phyloP scores from a whole-genome alignment of 2,329 filamentous ascomycete species.

The Xylariaceae sp. region DNA sequence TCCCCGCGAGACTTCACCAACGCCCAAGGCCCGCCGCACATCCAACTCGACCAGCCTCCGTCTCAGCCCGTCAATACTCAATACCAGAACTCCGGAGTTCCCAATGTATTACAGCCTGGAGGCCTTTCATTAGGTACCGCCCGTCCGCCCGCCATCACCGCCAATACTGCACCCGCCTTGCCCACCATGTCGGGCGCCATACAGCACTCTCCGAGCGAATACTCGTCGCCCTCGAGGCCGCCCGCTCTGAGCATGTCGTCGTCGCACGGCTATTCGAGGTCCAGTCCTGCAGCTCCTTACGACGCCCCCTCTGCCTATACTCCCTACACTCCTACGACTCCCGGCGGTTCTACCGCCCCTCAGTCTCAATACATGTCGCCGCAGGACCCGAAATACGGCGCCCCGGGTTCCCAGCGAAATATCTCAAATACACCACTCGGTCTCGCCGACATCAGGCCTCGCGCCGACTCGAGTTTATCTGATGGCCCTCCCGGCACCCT shows the following conservation, averaged over 20 bases:
- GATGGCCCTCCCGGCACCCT: conserved; percentile 67
- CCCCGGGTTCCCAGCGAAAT: conserved; percentile 61
- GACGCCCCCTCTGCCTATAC: conserved; percentile 57
- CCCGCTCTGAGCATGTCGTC: conserved; percentile 66
- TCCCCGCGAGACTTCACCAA: conserved; percentile 52
- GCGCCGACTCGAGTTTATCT: conserved; percentile 78
- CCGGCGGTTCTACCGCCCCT: conserved; percentile 54
- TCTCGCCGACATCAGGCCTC: conserved; percentile 86
- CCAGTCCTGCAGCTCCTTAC: conserved; percentile 71
- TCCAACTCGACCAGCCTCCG: conserved; percentile 51
- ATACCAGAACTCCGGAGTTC: conserved; percentile 51
- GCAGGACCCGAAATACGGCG: conserved; percentile 57
- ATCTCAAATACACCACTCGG: conserved; percentile 86
- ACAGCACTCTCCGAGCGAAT: conserved; percentile 42
- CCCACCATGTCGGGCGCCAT: conserved; percentile 50
- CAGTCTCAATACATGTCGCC: conserved; percentile 68
- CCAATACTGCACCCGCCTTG: conserved; percentile 50
- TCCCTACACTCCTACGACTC: conserved; percentile 66
- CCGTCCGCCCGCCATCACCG: conserved; percentile 43
- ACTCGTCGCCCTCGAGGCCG: conserved; percentile 62
- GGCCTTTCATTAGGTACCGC: conserved; percentile 39
- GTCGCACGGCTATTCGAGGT: conserved; percentile 79
- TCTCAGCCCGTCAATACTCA: conserved; percentile 42
- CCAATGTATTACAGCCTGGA: conserved; percentile 62
- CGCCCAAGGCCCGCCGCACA: conserved; percentile 49